phyloP scores from a whole-genome alignment of 441 rosid genomes.

The Populus hybrid region DNA sequence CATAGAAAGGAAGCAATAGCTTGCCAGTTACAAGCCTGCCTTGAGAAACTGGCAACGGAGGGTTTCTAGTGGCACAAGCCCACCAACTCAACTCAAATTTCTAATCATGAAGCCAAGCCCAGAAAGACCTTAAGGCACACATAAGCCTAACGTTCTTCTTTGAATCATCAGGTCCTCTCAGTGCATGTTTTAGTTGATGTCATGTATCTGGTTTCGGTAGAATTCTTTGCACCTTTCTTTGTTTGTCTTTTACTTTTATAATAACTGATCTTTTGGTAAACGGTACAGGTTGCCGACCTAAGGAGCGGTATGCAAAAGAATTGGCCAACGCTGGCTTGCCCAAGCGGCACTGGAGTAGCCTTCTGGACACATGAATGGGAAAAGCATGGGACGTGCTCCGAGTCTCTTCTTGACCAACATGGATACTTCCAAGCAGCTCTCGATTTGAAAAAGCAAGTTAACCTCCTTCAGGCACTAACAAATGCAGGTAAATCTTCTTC shows the following conservation, averaged over 20 bases:
- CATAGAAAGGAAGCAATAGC: no score
- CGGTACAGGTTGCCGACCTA: slow-evolving; percentile 52
- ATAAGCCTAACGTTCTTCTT: no score
- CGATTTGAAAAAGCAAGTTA: slow-evolving; percentile 32
- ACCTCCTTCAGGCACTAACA: slow-evolving; percentile 52
- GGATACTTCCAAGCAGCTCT: slow-evolving; percentile 64
- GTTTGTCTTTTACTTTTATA: no score
- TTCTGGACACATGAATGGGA: slow-evolving; percentile 79
- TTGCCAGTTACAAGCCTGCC: neutral
- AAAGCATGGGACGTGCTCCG: slow-evolving; percentile 84
- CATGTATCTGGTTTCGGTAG: neutral
- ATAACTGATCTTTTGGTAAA: neutral
- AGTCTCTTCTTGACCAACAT: slow-evolving; percentile 65
- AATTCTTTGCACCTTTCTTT: neutral
- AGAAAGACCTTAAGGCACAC: no score
- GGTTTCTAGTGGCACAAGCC: neutral
- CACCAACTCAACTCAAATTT: no score
- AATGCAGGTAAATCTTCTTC: slow-evolving; percentile 30
- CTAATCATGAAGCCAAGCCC: no score
- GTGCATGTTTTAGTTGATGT: no score
- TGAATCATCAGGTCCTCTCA: no score
- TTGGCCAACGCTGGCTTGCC: slow-evolving; percentile 88
- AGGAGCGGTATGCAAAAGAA: slow-evolving; percentile 39
- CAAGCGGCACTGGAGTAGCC: slow-evolving; percentile 36
- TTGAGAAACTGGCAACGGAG: neutral